Percentiles rank a stretch among this genome's conserved stretches.
phyloP scores from a whole-genome alignment of 176 grass and related monocot genomes.

The Puccinellia tenuiflora region DNA sequence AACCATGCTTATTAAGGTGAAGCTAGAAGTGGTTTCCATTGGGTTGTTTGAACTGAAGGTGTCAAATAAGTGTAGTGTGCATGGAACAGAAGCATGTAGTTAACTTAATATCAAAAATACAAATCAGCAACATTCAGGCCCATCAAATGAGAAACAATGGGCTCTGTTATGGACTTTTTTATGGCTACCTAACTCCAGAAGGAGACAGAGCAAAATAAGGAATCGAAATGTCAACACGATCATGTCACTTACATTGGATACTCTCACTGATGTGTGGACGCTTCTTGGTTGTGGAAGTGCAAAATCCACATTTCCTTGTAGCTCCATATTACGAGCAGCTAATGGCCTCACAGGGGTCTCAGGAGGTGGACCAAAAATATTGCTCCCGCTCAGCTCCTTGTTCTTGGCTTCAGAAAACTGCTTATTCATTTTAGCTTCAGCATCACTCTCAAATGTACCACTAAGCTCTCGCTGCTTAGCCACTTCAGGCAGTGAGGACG shows the following conservation, averaged over 20 bases:
- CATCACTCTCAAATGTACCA: constrained; percentile 58
- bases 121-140: not conserved
- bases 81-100: not conserved
- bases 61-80: not conserved
- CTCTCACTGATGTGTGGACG: constrained; percentile 79
- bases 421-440: constrained; percentile 65
- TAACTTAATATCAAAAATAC: not conserved
- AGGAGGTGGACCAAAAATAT: constrained; percentile 82
- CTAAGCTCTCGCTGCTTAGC: constrained; percentile 92
- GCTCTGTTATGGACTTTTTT: not conserved
- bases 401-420: constrained; percentile 82
- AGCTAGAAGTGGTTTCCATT: not conserved
- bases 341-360: constrained; percentile 56
- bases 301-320: constrained; percentile 76
- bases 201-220: not conserved
- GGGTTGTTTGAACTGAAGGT: not conserved
- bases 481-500: constrained; percentile 69
- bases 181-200: not conserved
- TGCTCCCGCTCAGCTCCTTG: constrained; percentile 75
- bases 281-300: constrained; percentile 54
- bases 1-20: not conserved
- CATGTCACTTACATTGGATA: constrained; percentile 67
- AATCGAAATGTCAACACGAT: not conserved
- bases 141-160: not conserved
- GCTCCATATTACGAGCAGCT: constrained; percentile 67